Evolutionary conservation across 306 rosid species (phyloP), one percentile per base, ranked within the genome.

Genomic region (Pachyrhizus erosus): DNA sequence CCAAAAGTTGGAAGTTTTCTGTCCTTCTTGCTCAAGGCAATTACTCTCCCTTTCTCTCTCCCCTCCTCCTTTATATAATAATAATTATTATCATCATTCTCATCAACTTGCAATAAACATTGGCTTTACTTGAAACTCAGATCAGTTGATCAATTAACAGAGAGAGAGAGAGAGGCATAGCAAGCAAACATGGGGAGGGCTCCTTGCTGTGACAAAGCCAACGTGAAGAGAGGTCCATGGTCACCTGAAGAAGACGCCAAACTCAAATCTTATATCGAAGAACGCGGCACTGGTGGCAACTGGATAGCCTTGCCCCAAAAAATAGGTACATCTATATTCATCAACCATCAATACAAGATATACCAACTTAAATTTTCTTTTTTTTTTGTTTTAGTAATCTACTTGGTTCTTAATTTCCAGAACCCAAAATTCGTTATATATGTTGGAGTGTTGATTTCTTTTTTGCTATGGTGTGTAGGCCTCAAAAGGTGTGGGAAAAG

Each of bases 151-250:
- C 33, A 69, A 81, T 65, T 76, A 81, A 43, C 33, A 48, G 31
- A 66, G 26, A 33, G 6, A 39, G 43, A 57, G 21, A 39, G 40
- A 64, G 45, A 54, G 34, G 46, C 10, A 69, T 2, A 31, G 15
- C 31, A 10, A 26, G 66, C 33, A 62, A 67, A 65, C 74, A 94
- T 94, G 98, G 98, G 96, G 51, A 92, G 97, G 77, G 96, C 98
- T 77, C 98, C 98, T 87, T 94, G 98, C 84, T 94, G 98, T 76
- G 98, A 94, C 93, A 94, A 94, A 82, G 91, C 94, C 76, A 94
- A 86, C 83, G 83, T 80, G 2, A 80, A 80, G 39, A 80, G 62
- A 70, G 83, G 83, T 42, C 83, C 83, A 80, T 80, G 83, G 83
- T 80, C 78, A 0, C 83, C 78, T n/a, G 78, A 70, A 70, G 83